Evolutionary conservation across 371 early-diverging fungal genomes (phyloP).

Genomic region (Dichotomocladium elegans): DNA sequence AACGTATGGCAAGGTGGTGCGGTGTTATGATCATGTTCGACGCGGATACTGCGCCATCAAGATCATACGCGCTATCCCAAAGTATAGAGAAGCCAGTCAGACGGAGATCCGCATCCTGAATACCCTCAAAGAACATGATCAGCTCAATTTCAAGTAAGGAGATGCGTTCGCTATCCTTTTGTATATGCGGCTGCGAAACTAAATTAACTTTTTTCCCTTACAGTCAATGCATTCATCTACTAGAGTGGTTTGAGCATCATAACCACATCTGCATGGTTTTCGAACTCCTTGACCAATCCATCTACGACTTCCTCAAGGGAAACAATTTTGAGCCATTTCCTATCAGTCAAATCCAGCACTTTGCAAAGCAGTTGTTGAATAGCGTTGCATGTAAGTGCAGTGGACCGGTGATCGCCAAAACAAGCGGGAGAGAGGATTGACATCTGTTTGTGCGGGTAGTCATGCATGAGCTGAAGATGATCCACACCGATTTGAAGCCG

Average conservation of each 20-base stretch:
- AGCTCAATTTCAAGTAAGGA: slow-evolving; percentile 58
- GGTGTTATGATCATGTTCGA: slow-evolving; percentile 72
- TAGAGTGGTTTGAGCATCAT: slow-evolving; percentile 77
- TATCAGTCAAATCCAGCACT: slow-evolving; percentile 74
- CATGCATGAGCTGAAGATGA: slow-evolving; percentile 73
- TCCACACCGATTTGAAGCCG: slow-evolving; percentile 92
- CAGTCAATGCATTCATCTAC: slow-evolving; percentile 74
- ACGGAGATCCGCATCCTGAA: slow-evolving; percentile 87
- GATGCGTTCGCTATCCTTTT: too few relatives aligned
- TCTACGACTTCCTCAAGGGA: slow-evolving; percentile 92
- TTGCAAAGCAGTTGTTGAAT: slow-evolving; percentile 74
- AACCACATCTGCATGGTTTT: slow-evolving; percentile 98
- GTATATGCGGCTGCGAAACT: too few relatives aligned
- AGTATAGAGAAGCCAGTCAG: slow-evolving; percentile 91
- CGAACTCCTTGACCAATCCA: slow-evolving; percentile 80
- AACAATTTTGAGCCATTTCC: slow-evolving; percentile 89
- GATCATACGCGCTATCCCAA: slow-evolving; percentile 89
- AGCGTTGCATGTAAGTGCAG: slow-evolving; percentile 70
- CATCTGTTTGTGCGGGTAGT: slow-evolving; percentile 53
- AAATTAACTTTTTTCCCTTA: not conserved
- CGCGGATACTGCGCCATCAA: slow-evolving; percentile 66
- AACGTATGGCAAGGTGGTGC: slow-evolving; percentile 95
- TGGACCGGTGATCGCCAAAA: not conserved
- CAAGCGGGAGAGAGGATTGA: not conserved
- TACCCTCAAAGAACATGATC: slow-evolving; percentile 76